These are phyloP conservation scores for Hirsutella thompsonii DNA, from an alignment of 2,329 filamentous ascomycete genomes.

Conservation along the genomic window DNA sequence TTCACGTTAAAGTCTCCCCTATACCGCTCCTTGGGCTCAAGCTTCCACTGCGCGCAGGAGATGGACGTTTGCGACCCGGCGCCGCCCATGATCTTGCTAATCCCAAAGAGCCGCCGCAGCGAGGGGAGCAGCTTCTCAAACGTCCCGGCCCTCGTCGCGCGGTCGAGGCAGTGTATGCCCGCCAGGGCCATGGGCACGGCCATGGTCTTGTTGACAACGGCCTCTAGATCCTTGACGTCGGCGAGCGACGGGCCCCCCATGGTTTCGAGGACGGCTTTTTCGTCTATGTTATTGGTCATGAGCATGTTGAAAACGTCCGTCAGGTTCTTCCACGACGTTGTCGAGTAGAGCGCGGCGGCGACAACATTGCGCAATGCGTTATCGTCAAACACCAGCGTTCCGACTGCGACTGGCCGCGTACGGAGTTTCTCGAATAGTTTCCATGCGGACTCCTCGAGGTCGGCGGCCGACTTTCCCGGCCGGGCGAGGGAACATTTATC, in stretches of 20 bases:
- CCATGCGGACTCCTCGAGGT: conserved; percentile 10
- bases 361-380: conserved; percentile 5
- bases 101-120: conserved; percentile 9
- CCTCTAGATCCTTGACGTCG: background rate
- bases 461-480: conserved; percentile 5
- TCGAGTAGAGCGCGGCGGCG: conserved; percentile 6
- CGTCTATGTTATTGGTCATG: conserved; percentile 14
- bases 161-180: conserved; percentile 23
- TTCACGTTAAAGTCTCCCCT: conserved; percentile 17
- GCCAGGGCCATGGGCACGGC: background rate
- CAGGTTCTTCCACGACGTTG: conserved; percentile 23
- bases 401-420: conserved; percentile 1
- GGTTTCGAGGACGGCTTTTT: background rate
- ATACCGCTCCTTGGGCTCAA: conserved; percentile 23
- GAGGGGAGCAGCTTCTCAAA: conserved; percentile 15
- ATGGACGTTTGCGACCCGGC: conserved; percentile 6
- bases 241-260: background rate
- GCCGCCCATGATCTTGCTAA: conserved; percentile 16
- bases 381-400: conserved; percentile 9
- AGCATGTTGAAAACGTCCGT: conserved; percentile 24
- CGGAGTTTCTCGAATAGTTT: conserved; percentile 1
- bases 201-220: background rate
- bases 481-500: conserved; percentile 11
- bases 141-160: conserved; percentile 10
- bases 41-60: conserved; percentile 23